A percentile compares a stretch with the other conserved stretches of the same genome.
Evolutionary conservation across 2,329 filamentous ascomycete genomes (phyloP).

Genomic region (Penicillium sp.): DNA sequence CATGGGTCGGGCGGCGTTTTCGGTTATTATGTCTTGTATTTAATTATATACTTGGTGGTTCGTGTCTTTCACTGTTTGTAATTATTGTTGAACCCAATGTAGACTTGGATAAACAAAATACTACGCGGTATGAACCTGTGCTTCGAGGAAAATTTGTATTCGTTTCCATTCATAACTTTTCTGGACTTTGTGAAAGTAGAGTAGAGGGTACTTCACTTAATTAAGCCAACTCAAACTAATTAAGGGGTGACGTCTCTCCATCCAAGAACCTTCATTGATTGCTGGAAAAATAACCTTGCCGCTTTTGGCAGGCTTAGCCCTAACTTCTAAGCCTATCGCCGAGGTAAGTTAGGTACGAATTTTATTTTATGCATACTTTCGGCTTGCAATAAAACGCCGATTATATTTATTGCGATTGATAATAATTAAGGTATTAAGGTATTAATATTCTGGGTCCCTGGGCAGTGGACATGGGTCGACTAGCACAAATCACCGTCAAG

Average conservation of each 20-base stretch:
- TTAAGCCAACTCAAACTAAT: too few species aligned
- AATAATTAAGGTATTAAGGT: too few species aligned
- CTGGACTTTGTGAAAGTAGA: too few species aligned
- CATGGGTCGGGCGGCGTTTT: conserved; percentile 14
- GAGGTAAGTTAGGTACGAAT: too few species aligned
- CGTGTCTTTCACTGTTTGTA: conserved; percentile 12
- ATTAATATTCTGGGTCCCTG: too few species aligned
- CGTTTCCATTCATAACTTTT: neutral
- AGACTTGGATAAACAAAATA: conserved; percentile 13
- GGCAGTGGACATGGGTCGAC: too few species aligned
- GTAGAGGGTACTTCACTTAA: too few species aligned
- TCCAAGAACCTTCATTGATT: too few species aligned
- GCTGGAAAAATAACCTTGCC: neutral
- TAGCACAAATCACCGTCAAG: neutral
- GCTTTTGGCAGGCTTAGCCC: neutral
- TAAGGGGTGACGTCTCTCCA: too few species aligned
- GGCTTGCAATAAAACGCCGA: too few species aligned
- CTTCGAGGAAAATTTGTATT: neutral
- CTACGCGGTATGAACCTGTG: neutral
- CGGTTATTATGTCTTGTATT: conserved; percentile 13
- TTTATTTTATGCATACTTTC: too few species aligned
- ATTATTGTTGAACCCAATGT: conserved; percentile 13
- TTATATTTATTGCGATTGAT: conserved; percentile 1
- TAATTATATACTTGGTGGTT: conserved; percentile 12
- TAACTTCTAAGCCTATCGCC: neutral